These are phyloP conservation scores for Pachysandra terminalis DNA, from an alignment of 164 flowering plant genomes.

Conservation along the genomic window DNA sequence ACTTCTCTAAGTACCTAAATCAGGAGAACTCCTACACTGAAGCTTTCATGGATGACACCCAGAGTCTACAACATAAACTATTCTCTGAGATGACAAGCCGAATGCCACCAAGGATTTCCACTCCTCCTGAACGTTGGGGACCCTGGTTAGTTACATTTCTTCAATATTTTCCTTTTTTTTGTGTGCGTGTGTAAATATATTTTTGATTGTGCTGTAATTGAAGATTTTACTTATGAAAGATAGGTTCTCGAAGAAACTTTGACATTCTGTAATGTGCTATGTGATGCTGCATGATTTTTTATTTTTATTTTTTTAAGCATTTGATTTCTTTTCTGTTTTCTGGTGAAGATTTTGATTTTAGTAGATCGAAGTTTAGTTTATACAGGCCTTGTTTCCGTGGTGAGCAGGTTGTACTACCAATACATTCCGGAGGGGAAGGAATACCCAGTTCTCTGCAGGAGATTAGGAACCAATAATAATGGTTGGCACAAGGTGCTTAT, in stretches of 20 bases:
- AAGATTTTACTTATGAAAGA: too few species aligned
- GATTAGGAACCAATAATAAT: constrained; percentile 21
- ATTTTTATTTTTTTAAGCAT: too few species aligned
- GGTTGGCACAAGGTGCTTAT: constrained; percentile 42
- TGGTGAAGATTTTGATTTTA: background rate
- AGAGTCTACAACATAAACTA: constrained; percentile 38
- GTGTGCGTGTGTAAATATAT: background rate
- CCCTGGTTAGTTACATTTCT: constrained; percentile 54
- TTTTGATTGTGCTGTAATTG: background rate
- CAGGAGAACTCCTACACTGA: constrained; percentile 68
- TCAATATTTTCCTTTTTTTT: background rate
- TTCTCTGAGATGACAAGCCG: constrained; percentile 64
- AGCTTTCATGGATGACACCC: constrained; percentile 79
- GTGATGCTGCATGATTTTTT: background rate
- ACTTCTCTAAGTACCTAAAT: constrained; percentile 45
- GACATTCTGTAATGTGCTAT: too few species aligned
- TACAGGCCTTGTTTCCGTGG: constrained; percentile 3
- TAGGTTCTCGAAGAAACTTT: too few species aligned
- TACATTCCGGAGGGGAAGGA: constrained; percentile 88
- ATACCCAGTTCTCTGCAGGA: constrained; percentile 80
- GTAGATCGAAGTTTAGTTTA: background rate
- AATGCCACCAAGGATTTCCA: constrained; percentile 53
- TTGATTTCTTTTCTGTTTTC: background rate
- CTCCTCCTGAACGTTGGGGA: constrained; percentile 89
- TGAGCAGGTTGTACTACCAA: constrained; percentile 75